Evolutionary conservation across 768 basidiomycete species (phyloP), one percentile per base, ranked within the genome.

Genomic region (Trametes meyenii): DNA sequence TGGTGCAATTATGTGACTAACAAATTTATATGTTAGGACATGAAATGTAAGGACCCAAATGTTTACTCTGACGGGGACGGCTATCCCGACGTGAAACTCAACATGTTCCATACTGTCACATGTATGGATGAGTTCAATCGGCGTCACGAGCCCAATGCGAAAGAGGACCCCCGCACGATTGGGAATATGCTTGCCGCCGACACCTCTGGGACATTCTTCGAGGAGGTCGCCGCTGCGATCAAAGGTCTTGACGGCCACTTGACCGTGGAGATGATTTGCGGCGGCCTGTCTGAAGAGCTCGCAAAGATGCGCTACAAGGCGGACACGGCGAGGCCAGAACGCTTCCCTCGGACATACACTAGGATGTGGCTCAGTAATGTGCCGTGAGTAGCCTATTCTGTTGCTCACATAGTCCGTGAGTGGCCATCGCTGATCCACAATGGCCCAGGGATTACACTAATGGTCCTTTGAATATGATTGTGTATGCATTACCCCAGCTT

Each of bases 321-420:
- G 13, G 74, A 72, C 46, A 14, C 40, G 21, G 60, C 50, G 14
- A 65, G 73, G 14, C 73, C 73, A 2, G 44, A 61, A 5, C 17
- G 57, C 1, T 76, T 76, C 51, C 75, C 75, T 2, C 69, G 62
- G 35, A 61, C 66, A 33, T 76, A 67, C 50, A 75, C 71, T 3
- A 57, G 75, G n/a, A 73, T 75, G 46, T 77, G 74, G 69, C 48
- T 76, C 48, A 74, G 71, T 55, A 77, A 74, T 46, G 68, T 74
- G 29, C 74, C 74, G 74, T 76, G 42, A 64, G 70, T 66, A 21
- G 35, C 26, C 14, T 6, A 35, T 24, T 36, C n/a, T 7, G 33
- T 26, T 38, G 11, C 5, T 3, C 11, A 3, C 29, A 21, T 17
- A 3, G 2, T 38, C 17, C 2, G 23, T 10, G 13, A 40, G 29